Base-by-base conservation (phyloP, 139 green algal genomes). In the Mesotaenium endlicherianum region DNA sequence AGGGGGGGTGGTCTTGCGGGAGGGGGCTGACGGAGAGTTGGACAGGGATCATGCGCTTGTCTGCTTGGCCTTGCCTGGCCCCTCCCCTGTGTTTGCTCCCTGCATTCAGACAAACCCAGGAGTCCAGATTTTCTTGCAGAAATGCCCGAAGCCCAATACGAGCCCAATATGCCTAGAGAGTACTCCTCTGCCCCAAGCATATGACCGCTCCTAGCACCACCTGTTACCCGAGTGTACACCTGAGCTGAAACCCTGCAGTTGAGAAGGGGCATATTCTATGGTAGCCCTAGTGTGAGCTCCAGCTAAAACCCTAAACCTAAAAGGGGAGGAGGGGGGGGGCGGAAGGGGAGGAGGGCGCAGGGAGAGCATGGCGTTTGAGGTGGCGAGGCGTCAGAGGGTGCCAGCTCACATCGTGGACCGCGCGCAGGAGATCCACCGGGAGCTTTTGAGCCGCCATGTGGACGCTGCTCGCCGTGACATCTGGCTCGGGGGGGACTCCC, bases 281-380 rank as follows among this genome's bases (percentile, higher is more conserved):
- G 14, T 71, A 4, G 17, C 47, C 30, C 34, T 47, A 2, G 3
- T 34, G 26, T 30, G 6, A 16, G 5, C 14, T 2, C 68, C 41
- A 31, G 4, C 42, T 77, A 26, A 26, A 64, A 64, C 26, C 20
- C 20, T 34, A 26, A 34, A 26, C 26, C 20, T 64, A 34, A 26
- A 64, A 64, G 50, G 50, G 31, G 14, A 74, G 8, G 8, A 74
- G 11, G 11, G 14, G 64, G 31, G 17, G 31, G 64, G 11, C 64
- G 11, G 8, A n/a, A n/a, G n/a, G n/a, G 31, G 64, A 74, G n/a
- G 3, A 47, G 5, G 11, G 44, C 6, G 75, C 78, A 84, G 70
- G 20, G 80, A 86, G 36, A 84, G 70, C 57, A 41, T 86, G 70
- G 80, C 80, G 34, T 85, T 86, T 77, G 57, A 80, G 30, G 38